phyloP scores from a whole-genome alignment of 2,329 filamentous ascomycete species.

The Chaetomiaceae sp. region DNA sequence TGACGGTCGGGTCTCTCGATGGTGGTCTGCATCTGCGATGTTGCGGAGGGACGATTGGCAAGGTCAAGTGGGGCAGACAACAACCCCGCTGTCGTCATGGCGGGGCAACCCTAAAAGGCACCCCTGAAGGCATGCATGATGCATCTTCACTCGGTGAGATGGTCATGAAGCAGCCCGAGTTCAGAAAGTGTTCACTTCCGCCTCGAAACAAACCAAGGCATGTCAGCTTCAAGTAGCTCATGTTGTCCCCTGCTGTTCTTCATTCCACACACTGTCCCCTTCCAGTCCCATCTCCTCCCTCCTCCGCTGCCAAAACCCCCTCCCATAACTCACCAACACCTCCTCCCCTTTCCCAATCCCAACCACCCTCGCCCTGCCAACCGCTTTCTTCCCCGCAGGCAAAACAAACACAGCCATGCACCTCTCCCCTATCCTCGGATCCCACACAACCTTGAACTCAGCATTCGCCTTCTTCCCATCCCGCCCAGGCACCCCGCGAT shows the following conservation, averaged over 20 bases:
- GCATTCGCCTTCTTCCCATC: conserved; percentile 44
- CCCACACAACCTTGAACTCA: conserved; percentile 58
- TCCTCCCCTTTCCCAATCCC: conserved; percentile 56
- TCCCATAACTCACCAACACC: conserved; percentile 63
- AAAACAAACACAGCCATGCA: conserved; percentile 58
- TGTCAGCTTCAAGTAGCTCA: too few species aligned
- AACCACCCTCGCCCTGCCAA: conserved; percentile 31
- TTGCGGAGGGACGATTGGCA: neutral
- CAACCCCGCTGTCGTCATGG: conserved; percentile 15
- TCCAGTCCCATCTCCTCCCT: conserved; percentile 32
- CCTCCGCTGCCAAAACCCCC: conserved; percentile 59
- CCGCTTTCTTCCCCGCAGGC: conserved; percentile 37
- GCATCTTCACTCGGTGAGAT: too few species aligned
- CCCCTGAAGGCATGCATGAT: neutral
- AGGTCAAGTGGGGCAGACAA: neutral
- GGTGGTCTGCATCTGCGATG: neutral
- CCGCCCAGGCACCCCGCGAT: conserved; percentile 48
- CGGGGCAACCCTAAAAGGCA: neutral
- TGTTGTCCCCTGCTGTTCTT: too few species aligned
- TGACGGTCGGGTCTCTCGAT: neutral
- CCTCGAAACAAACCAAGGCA: too few species aligned
- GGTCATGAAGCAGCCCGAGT: too few species aligned
- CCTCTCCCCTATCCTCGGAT: conserved; percentile 45
- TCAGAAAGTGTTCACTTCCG: too few species aligned
- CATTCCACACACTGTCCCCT: neutral